phyloP scores from a whole-genome alignment of 2,329 filamentous ascomycete species.

The Pseudonectria buxi region DNA sequence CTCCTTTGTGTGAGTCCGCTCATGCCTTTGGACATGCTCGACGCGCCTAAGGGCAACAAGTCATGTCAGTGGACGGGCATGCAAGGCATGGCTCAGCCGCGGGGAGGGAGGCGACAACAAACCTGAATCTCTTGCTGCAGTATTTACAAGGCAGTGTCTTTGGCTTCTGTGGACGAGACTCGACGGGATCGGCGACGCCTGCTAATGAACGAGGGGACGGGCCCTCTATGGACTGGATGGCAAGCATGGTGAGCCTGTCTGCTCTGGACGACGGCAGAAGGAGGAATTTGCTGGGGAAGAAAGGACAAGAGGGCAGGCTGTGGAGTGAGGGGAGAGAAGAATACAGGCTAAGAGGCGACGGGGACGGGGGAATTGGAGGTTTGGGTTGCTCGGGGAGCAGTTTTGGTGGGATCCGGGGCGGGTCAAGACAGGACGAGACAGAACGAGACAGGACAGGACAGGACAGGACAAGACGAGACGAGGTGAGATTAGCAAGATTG shows the following conservation, averaged over 20 bases:
- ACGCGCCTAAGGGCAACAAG: conserved; percentile 43
- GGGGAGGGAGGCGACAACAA: conserved; percentile 23
- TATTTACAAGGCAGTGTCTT: conserved; percentile 58
- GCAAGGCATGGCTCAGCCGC: too few relatives aligned
- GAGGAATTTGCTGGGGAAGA: conserved; percentile 4
- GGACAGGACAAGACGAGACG: not conserved
- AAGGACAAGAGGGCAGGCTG: conserved; percentile 1
- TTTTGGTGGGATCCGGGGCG: not conserved
- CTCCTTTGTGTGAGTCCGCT: conserved; percentile 59
- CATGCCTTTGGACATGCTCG: conserved; percentile 58
- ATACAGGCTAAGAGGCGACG: not conserved
- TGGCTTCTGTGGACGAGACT: conserved; percentile 51
- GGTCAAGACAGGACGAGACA: too few relatives aligned
- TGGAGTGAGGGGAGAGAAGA: conserved; percentile 1
- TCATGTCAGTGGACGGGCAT: not conserved
- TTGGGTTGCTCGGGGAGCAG: not conserved
- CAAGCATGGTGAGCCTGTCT: conserved; percentile 39
- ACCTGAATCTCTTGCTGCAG: conserved; percentile 58
- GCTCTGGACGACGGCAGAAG: conserved; percentile 11
- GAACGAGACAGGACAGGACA: too few relatives aligned
- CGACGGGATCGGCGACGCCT: conserved; percentile 35
- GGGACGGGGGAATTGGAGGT: not conserved
- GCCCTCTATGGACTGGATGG: conserved; percentile 46
- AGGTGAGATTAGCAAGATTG: too few relatives aligned
- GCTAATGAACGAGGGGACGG: conserved; percentile 27